Evolutionary conservation across 164 flowering plant genomes (phyloP), one percentile per base, ranked within the genome.

Genomic region (Tetracentron sinense): DNA sequence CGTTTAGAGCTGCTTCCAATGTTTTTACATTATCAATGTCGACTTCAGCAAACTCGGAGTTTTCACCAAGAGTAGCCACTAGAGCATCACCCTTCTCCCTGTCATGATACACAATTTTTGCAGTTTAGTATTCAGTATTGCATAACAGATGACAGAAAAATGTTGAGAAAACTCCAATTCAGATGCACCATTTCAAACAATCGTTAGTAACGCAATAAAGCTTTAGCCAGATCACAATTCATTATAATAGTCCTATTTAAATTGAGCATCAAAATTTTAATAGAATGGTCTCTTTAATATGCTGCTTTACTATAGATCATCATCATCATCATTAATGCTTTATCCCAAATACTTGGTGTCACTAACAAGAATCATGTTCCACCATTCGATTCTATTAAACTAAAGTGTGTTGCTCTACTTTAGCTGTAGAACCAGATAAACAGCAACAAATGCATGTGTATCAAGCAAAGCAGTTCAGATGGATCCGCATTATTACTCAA

Each of bases 41-140:
- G 52, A 93, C 90, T 68, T 87, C 82, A 54, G 72, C 78, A 73
- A 90, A 89, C 72, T 81, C 77, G 6, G 89, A 79, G 17, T 79
- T 78, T 59, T 79, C 73, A n/a, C 96, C 96, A 15, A 93, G 74
- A 56, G 51, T 82, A 26, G 81, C 75, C 68, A 83, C 92, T 81
- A 88, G 74, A 20, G 81, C 73, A 68, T 72, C 83, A 47, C 97
- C 98, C 66, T 84, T 90, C 55, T 83, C 94, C 85, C 98, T 93
- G 78, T 38, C 23, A 57, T 7, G 30, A 33, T 1, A 35, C 14
- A 33, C 47, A 58, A 58, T 14, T 42, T 15, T 0, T 17, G 30
- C 21, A 53, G 10, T 38, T 58, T 66, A 66, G 63, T 19, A 63
- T 44, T 60, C 27, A 38, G 11, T 4, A 8, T 38, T 38, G 14